Evolutionary conservation across 129 eudicot genomes (phyloP).

Genomic region (Flaveria robusta): DNA sequence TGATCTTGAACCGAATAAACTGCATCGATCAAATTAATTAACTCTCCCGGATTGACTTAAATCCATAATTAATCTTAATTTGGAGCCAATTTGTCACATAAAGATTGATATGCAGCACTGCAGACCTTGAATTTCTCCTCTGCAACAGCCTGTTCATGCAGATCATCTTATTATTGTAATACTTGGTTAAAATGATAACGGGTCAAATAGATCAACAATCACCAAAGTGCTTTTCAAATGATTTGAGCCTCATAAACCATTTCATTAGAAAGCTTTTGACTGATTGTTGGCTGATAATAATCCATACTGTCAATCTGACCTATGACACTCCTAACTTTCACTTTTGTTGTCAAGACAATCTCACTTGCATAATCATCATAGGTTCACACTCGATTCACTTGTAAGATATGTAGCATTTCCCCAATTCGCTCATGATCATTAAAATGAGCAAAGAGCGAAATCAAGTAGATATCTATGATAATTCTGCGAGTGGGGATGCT

Average conservation of each 20-base stretch:
- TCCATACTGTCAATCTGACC: too few species aligned
- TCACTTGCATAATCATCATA: too few species aligned
- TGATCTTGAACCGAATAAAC: slow-evolving; percentile 5
- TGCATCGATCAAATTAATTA: neutral
- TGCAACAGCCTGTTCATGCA: slow-evolving; percentile 51
- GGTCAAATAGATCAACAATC: neutral
- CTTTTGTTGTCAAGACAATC: too few species aligned
- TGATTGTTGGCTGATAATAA: too few species aligned
- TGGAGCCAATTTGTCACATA: slow-evolving; percentile 62
- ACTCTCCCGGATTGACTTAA: slow-evolving; percentile 2
- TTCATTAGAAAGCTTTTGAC: neutral
- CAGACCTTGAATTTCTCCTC: slow-evolving; percentile 87
- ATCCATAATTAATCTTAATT: slow-evolving; percentile 20
- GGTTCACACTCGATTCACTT: too few species aligned
- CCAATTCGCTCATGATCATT: too few species aligned
- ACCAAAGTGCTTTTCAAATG: neutral
- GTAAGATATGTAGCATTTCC: too few species aligned
- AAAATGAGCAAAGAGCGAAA: too few species aligned
- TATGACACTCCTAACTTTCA: too few species aligned
- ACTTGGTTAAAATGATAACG: neutral
- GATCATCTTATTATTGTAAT: slow-evolving; percentile 16
- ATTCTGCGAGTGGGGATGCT: too few species aligned
- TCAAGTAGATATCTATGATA: too few species aligned
- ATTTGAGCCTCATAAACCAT: neutral
- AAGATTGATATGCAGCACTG: slow-evolving; percentile 77